phyloP scores from a whole-genome alignment of 2,329 filamentous ascomycete genomes.

The Fusarium tupiense region DNA sequence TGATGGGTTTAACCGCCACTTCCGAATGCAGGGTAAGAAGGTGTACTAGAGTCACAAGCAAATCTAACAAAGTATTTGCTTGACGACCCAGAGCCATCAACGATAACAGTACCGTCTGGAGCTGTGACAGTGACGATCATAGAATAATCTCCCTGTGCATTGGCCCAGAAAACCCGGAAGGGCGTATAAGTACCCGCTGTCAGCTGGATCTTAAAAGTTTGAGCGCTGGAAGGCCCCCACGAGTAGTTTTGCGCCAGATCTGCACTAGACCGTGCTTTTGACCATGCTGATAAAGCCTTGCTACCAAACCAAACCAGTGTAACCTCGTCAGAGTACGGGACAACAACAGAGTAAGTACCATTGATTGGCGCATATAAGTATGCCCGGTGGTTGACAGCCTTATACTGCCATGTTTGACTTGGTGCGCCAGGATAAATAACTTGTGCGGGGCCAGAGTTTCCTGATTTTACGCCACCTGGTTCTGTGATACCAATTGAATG shows the following conservation, averaged over 20 bases:
- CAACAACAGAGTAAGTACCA: not conserved
- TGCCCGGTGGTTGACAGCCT: not conserved
- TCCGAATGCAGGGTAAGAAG: not conserved
- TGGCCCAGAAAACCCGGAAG: not conserved
- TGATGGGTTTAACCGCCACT: not conserved
- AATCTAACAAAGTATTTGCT: conserved; percentile 1
- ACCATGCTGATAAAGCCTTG: not conserved
- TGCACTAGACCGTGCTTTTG: not conserved
- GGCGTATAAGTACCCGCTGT: not conserved
- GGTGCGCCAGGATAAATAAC: not conserved
- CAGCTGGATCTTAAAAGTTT: not conserved
- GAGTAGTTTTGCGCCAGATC: not conserved
- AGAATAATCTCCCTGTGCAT: not conserved
- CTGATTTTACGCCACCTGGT: not conserved
- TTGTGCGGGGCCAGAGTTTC: not conserved
- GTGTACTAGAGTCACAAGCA: not conserved
- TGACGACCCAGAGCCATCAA: not conserved
- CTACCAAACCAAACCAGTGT: not conserved
- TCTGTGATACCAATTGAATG: not conserved
- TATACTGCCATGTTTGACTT: conserved; percentile 3
- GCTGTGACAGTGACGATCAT: not conserved
- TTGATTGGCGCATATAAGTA: not conserved
- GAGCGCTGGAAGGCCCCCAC: not conserved
- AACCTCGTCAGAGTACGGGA: not conserved
- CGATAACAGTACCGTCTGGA: not conserved